A percentile compares a stretch with the other conserved stretches of the same genome.
Evolutionary conservation across 192 early-diverging fungal genomes (phyloP).

Genomic region (Backusella tarrabulga): DNA sequence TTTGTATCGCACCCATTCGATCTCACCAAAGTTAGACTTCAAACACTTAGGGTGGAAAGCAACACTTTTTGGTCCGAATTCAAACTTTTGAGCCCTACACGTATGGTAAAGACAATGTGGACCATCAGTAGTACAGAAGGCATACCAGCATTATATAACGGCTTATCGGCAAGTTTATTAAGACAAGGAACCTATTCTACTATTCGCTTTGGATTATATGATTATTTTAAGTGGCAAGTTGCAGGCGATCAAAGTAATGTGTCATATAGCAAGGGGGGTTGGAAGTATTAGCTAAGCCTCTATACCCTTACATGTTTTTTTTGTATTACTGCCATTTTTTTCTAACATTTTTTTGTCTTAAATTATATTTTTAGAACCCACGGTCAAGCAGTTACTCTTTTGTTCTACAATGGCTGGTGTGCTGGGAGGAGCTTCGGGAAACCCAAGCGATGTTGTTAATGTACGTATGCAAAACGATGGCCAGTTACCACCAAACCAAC

Average conservation of each 20-base stretch:
- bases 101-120: constrained; percentile 72
- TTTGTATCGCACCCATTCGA: constrained; percentile 82
- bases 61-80: constrained; percentile 15
- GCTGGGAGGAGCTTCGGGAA: constrained; percentile 69
- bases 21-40: constrained; percentile 85
- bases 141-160: constrained; percentile 63
- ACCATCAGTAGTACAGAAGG: constrained; percentile 69
- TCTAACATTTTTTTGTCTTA: background rate
- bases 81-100: constrained; percentile 25
- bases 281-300: background rate
- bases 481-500: constrained; percentile 56
- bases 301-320: background rate
- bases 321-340: constrained; percentile 1
- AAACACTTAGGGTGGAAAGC: constrained; percentile 38
- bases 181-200: constrained; percentile 81
- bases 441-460: constrained; percentile 78
- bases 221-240: constrained; percentile 58
- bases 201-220: constrained; percentile 78
- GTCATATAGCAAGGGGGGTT: background rate
- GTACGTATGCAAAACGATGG: constrained; percentile 84
- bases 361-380: constrained; percentile 29
- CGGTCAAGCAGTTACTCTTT: constrained; percentile 36
- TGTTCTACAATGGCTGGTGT: constrained; percentile 48
- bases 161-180: constrained; percentile 69
- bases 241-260: constrained; percentile 51